Evolutionary conservation across 805 yeast genomes (phyloP), one percentile per base, ranked within the genome.

Genomic region (Yarrowia sp.): DNA sequence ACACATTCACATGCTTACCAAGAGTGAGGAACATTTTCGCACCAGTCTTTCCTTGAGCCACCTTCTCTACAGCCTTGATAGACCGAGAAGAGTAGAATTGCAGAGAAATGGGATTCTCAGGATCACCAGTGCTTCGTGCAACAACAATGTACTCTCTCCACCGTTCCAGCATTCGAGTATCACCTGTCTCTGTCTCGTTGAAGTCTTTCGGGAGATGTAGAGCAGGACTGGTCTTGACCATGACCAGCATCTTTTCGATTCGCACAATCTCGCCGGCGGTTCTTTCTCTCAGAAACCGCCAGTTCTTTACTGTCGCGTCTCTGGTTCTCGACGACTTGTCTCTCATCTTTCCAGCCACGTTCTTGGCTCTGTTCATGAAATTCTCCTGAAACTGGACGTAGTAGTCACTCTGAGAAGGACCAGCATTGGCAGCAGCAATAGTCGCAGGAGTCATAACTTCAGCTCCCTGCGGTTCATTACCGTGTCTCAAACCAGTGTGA

Each of bases 71-170:
- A 50, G 71, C 71, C 15, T 78, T 75, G 16, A 82, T 81, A 61
- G 78, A 78, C 49, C 84, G 77, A 2, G 79, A 77, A 12, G 82
- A 83, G 77, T 86, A 89, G 70, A 92, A 85, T 73, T 92, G 92
- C 1, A 92, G 70, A 3, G 81, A 75, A 0, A 91, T 74, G 0
- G 96, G 93, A 10, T 79, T 77, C 2, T 79, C 80, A 0, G 74
- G 59, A 69, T 82, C 78, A 15, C 85, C 87, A 0, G 90, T 86
- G n/a, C 85, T 83, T 70, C 94, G 80, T 0, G 89, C 87, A 1
- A 90, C 91, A 2, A 90, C 89, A 36, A 86, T 79, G 74, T 87
- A 91, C 75, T 93, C 97, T 70, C 83, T 86, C 95, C 97, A 92
- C 59, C 92, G 79, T 69, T 90, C 93, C 10, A 82, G 70, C 0